Base-by-base conservation (phyloP, 305 asterid species). In the Rubia peregrina region DNA sequence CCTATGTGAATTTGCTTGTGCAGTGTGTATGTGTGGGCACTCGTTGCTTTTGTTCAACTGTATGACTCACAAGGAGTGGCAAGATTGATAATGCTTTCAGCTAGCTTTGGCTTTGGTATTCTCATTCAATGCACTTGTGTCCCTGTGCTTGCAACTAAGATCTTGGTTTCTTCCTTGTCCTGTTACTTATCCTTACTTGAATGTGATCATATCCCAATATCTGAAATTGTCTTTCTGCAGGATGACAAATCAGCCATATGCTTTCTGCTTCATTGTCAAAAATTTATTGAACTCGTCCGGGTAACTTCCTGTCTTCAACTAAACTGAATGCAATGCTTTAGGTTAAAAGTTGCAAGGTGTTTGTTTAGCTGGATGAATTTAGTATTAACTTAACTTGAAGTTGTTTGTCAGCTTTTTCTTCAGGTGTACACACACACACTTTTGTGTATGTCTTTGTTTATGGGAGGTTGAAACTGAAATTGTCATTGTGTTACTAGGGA, bases 241-340 rank as follows among this genome's bases (percentile, higher is more conserved):
- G 96, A 89, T 79, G 89, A 75, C 60, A 79, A 83, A 38, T 90
- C 98, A 59, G 72, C 91, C 62, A 73, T 88, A 71, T 88, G 96
- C 82, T 88, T 90, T 80, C 61, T 89, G 86, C 86, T 93, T 43
- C 91, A 84, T 21, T 84, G 92, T 83, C 98, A 90, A 87, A 89
- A 88, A 43, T 93, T 88, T 75, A 86, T 89, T 72, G 95, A 89
- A 85, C 91, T 90, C 51, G 87, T 91, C 73, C 90, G 94, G 94
- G 97, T 90, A 88, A 68, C 55, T n/a, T 41, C 43, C 62, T 46
- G 26, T 61, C 14, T 46, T 43, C 44, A 53, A 17, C 26, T n/a
- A 55, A 55, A 10, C 36, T 0, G 6, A 49, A 68, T 68, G 71
- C 46, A 68, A 49, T 68, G 71, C 62, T 49, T 8, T 16, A 48